These are phyloP conservation scores for Bullera alba DNA, from an alignment of 768 basidiomycete genomes.

Conservation along the genomic window DNA sequence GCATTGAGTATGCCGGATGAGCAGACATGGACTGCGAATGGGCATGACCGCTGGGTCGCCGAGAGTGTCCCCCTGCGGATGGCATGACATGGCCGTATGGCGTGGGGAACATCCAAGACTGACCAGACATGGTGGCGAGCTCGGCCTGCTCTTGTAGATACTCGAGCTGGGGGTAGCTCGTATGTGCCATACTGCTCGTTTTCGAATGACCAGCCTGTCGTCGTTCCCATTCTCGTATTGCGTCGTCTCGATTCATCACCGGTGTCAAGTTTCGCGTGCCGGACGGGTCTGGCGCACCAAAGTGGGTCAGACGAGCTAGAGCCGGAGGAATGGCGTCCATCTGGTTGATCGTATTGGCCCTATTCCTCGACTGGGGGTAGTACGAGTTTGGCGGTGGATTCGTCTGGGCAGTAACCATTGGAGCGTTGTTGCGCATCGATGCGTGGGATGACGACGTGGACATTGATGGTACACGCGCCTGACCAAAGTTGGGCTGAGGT, in stretches of 20 bases:
- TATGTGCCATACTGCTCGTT: slow-evolving; percentile 49
- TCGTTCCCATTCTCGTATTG: slow-evolving; percentile 92
- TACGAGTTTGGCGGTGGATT: slow-evolving; percentile 63
- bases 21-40: slow-evolving; percentile 1
- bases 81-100: slow-evolving; percentile 8
- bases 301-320: slow-evolving; percentile 76
- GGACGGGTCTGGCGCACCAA: slow-evolving; percentile 56
- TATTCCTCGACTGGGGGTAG: slow-evolving; percentile 53
- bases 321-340: slow-evolving; percentile 93
- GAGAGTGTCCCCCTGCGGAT: slow-evolving; percentile 2
- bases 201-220: slow-evolving; percentile 58
- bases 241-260: slow-evolving; percentile 88
- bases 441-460: slow-evolving; percentile 21
- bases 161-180: slow-evolving; percentile 83
- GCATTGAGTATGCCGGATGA: slow-evolving; percentile 27
- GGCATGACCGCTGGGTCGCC: slow-evolving; percentile 1
- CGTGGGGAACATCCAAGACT: slow-evolving; percentile 34
- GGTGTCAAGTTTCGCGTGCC: slow-evolving; percentile 61
- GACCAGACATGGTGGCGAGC: slow-evolving; percentile 30
- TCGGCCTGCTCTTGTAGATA: slow-evolving; percentile 87
- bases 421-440: slow-evolving; percentile 4
- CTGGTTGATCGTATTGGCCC: slow-evolving; percentile 86
- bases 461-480: slow-evolving; percentile 38
- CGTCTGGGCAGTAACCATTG: slow-evolving; percentile 37
- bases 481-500: slow-evolving; percentile 9